These are phyloP conservation scores for Botrytis pseudocinerea DNA, from an alignment of 2,329 filamentous ascomycete species.

Conservation along the genomic window DNA sequence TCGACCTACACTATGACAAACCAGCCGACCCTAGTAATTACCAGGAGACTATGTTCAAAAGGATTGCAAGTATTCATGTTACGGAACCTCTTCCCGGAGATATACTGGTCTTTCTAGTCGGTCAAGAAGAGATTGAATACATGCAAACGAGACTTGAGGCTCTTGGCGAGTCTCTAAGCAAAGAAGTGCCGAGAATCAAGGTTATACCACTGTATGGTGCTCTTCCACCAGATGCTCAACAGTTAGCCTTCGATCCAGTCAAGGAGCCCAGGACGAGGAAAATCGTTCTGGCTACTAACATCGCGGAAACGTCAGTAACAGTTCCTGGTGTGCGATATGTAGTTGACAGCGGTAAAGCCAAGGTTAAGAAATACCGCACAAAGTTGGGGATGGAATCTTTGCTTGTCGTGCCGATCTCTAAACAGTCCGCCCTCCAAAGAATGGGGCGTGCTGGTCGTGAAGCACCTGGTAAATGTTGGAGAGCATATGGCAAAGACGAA, in stretches of 20 bases:
- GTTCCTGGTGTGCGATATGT: slow-evolving; percentile 91
- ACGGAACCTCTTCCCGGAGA: slow-evolving; percentile 92
- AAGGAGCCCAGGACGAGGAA: slow-evolving; percentile 76
- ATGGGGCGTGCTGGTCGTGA: slow-evolving; percentile 92
- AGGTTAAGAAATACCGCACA: slow-evolving; percentile 87
- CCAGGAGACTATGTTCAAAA: slow-evolving; percentile 76
- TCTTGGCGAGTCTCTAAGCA: slow-evolving; percentile 69
- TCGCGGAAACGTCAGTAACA: slow-evolving; percentile 97
- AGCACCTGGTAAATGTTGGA: slow-evolving; percentile 83
- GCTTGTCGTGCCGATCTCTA: slow-evolving; percentile 85
- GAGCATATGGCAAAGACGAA: slow-evolving; percentile 80
- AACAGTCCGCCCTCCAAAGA: slow-evolving; percentile 88
- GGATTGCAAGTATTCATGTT: slow-evolving; percentile 82
- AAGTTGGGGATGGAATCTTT: slow-evolving; percentile 87
- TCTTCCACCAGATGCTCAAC: slow-evolving; percentile 81
- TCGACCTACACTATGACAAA: slow-evolving; percentile 73
- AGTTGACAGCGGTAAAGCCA: slow-evolving; percentile 89
- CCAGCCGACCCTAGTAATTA: slow-evolving; percentile 70
- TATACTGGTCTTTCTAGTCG: slow-evolving; percentile 87
- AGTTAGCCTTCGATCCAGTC: slow-evolving; percentile 78
- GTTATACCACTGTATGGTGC: slow-evolving; percentile 87
- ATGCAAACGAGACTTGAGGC: slow-evolving; percentile 80
- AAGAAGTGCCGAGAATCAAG: slow-evolving; percentile 69
- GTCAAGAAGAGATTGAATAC: slow-evolving; percentile 88
- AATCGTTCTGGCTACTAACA: slow-evolving; percentile 90